Evolutionary conservation across 2,329 filamentous ascomycete genomes (phyloP).

Genomic region (Colletotrichum lentis): DNA sequence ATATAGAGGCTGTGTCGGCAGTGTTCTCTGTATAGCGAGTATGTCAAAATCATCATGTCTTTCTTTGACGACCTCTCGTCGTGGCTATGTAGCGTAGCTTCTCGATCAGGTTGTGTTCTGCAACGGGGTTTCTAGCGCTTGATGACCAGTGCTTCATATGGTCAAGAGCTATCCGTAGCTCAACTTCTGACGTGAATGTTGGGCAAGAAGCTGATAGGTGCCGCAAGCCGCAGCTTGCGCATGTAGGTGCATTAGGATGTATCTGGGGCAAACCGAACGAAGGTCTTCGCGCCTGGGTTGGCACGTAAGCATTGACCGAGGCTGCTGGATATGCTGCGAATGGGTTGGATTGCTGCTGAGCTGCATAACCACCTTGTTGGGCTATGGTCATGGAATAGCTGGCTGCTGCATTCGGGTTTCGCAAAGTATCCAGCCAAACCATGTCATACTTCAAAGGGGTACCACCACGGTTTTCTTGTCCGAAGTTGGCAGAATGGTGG

Average conservation of each 20-base stretch:
- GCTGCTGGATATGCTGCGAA: background rate
- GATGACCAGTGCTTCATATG: slow-evolving; percentile 23
- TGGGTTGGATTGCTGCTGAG: background rate
- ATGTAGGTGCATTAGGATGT: slow-evolving; percentile 23
- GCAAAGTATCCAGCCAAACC: slow-evolving; percentile 22
- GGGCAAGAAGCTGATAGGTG: slow-evolving; percentile 22
- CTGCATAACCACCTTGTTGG: background rate
- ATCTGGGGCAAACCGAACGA: slow-evolving; percentile 18
- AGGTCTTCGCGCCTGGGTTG: background rate
- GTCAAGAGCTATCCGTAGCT: slow-evolving; percentile 37
- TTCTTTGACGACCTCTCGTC: background rate
- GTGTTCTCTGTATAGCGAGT: slow-evolving; percentile 2
- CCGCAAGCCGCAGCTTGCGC: slow-evolving; percentile 22
- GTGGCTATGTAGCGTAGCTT: slow-evolving; percentile 21
- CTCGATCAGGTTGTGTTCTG: slow-evolving; percentile 25
- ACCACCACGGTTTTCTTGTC: background rate
- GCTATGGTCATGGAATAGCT: background rate
- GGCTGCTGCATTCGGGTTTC: background rate
- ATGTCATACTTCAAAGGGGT: slow-evolving; percentile 18
- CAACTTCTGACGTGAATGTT: slow-evolving; percentile 19
- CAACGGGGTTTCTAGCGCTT: slow-evolving; percentile 2
- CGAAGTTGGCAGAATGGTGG: background rate
- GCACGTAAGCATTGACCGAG: background rate
- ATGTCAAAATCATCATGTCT: background rate
- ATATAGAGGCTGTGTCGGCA: background rate